These are phyloP conservation scores for Phaeodactylum tricornutum DNA, from an alignment of 108 stramenopile species.

Conservation along the genomic window DNA sequence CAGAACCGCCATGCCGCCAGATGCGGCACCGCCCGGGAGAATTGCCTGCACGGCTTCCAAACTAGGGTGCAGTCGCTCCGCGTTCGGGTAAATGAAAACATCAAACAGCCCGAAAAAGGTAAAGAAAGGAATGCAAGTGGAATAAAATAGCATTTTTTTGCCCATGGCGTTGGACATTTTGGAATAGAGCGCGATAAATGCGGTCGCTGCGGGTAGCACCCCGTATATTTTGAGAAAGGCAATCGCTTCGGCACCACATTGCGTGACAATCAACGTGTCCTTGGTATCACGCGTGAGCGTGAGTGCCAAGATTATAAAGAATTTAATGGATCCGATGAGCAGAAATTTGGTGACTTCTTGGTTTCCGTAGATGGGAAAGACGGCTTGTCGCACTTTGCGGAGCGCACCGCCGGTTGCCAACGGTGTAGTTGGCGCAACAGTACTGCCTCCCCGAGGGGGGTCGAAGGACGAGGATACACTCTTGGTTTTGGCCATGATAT, in stretches of 20 bases:
- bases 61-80: conserved; percentile 69
- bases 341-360: conserved; percentile 86
- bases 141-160: conserved; percentile 84
- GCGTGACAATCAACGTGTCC: conserved; percentile 94
- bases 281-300: conserved; percentile 92
- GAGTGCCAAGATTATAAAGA: conserved; percentile 92
- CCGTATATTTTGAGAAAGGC: conserved; percentile 90
- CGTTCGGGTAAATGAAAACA: conserved; percentile 79
- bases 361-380: conserved; percentile 19
- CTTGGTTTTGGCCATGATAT: too few species aligned
- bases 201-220: conserved; percentile 69
- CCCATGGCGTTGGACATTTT: conserved; percentile 74
- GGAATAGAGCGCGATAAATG: conserved; percentile 80
- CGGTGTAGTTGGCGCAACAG: too few species aligned
- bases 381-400: conserved; percentile 3
- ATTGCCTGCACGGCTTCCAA: conserved; percentile 38
- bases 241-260: conserved; percentile 96
- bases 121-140: conserved; percentile 90
- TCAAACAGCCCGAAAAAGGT: conserved; percentile 83
- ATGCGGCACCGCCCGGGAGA: conserved; percentile 21
- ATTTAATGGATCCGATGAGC: conserved; percentile 84
- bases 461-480: conserved; percentile 22
- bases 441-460: conserved; percentile 41
- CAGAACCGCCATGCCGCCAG: conserved; percentile 60
- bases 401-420: too few species aligned